Evolutionary conservation across 2,329 filamentous ascomycete species (phyloP), one percentile per base, ranked within the genome.

Genomic region (Colletotrichum musae): DNA sequence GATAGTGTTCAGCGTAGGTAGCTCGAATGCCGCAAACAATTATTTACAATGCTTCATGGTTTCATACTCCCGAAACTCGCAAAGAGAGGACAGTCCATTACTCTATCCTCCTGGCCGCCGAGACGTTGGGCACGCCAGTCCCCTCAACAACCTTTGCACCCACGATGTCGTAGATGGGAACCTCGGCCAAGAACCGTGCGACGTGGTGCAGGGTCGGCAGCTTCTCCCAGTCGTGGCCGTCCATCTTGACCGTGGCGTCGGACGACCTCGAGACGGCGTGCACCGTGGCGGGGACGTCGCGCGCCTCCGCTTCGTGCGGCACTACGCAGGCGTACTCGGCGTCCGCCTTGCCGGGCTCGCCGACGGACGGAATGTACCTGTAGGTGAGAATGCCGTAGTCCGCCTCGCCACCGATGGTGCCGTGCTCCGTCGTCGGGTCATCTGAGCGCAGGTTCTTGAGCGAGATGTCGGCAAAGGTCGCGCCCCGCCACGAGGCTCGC

Each of bases 121-220:
- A 79, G 4, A 87, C 79, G 73, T 87, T 85, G 6, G 83, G 81
- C 1, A 88, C 87, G 0, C 88, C 88, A 15, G 75, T 78, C 0
- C 87, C 88, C 72, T 88, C 83, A 0, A 87, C 85, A 2, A 90
- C 79, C 77, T 87, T 89, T 1, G 84, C 88, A 39, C 83, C 80
- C 3, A 91, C 78, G 47, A 91, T 76, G 64, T 85, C 84, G 72
- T 87, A 89, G 2, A 90, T 76, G 0, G 88, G 89, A 5, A 92
- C 80, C 71, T 88, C 86, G 1, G 83, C 83, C 64, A 91, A 75
- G 15, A 83, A 79, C 21, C 78, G 76, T 5, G 88, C 78, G 9
- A 92, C 78, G 74, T 91, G 87, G 73, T 91, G 88, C 60, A 91
- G 77, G 2, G 89, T 92, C 0, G 89, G 90, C 67, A 91, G 74